phyloP scores from a whole-genome alignment of 768 basidiomycete genomes.

The Suillus subluteus region DNA sequence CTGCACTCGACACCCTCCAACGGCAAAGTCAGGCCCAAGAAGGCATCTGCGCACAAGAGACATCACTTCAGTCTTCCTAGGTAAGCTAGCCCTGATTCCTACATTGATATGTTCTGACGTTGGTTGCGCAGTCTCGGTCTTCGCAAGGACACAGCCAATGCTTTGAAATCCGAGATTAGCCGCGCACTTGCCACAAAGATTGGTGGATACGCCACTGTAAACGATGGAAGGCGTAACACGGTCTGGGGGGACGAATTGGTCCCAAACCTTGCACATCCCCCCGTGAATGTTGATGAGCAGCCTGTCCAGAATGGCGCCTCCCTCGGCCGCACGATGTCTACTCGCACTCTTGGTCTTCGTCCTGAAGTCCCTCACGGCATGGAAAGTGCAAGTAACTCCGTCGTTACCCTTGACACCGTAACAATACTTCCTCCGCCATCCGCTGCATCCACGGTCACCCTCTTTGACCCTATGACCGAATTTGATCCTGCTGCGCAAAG shows the following conservation, averaged over 20 bases:
- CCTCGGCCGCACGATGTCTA: conserved; percentile 43
- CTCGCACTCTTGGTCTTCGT: conserved; percentile 50
- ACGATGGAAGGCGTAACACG: conserved; percentile 50
- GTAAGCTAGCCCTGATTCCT: conserved; percentile 37
- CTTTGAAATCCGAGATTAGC: conserved; percentile 61
- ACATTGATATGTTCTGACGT: conserved; percentile 10
- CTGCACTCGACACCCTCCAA: conserved; percentile 66
- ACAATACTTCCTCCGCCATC: conserved; percentile 46
- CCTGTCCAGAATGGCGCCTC: conserved; percentile 19
- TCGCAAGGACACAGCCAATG: conserved; percentile 59
- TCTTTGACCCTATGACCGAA: conserved; percentile 50
- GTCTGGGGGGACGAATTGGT: conserved; percentile 47
- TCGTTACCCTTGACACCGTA: conserved; percentile 42
- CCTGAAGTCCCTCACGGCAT: conserved; percentile 53
- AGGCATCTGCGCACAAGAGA: conserved; percentile 57
- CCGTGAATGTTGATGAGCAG: conserved; percentile 43
- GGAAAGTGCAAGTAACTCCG: conserved; percentile 55
- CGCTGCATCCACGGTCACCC: conserved; percentile 62
- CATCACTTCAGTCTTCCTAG: conserved; percentile 72
- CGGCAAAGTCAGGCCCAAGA: conserved; percentile 39
- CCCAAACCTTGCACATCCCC: conserved; percentile 37
- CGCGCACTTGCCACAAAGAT: conserved; percentile 49
- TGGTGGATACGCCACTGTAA: conserved; percentile 43
- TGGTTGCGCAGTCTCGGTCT: conserved; percentile 55
- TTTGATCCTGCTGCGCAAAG: conserved; percentile 49